A percentile compares a stretch with the other conserved stretches of the same genome.
These are phyloP conservation scores for Starmerella etchellsii DNA, from an alignment of 805 yeast genomes.

Conservation along the genomic window DNA sequence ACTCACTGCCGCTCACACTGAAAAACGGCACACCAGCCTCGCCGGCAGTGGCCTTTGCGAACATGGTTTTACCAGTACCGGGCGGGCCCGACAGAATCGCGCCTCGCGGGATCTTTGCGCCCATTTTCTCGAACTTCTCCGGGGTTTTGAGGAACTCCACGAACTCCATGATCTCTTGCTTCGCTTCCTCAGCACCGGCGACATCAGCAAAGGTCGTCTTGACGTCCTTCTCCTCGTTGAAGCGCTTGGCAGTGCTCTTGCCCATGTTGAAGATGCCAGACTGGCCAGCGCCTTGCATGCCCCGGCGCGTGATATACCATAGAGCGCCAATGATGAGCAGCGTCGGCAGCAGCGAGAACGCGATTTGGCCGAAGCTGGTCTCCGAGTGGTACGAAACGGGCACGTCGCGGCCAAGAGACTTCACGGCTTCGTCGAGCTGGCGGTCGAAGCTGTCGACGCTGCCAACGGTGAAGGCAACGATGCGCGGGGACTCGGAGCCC, in stretches of 20 bases:
- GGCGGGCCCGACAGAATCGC: slow-evolving; percentile 97
- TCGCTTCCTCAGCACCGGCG: slow-evolving; percentile 95
- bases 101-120: slow-evolving; percentile 97
- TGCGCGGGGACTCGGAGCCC: slow-evolving; percentile 32
- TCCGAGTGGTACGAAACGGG: slow-evolving; percentile 73
- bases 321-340: slow-evolving; percentile 77
- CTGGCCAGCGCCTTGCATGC: slow-evolving; percentile 51
- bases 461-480: slow-evolving; percentile 64
- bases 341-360: slow-evolving; percentile 79
- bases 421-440: slow-evolving; percentile 62
- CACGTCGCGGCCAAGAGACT: slow-evolving; percentile 45
- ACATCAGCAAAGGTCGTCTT: slow-evolving; percentile 85
- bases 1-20: slow-evolving; percentile 94
- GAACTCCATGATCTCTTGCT: slow-evolving; percentile 95
- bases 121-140: slow-evolving; percentile 74
- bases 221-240: slow-evolving; percentile 84
- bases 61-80: slow-evolving; percentile 95
- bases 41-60: slow-evolving; percentile 98
- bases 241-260: slow-evolving; percentile 78
- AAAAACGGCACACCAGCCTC: slow-evolving; percentile 97
- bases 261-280: slow-evolving; percentile 79
- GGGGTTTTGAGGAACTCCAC: slow-evolving; percentile 89
- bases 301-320: slow-evolving; percentile 62
- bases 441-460: slow-evolving; percentile 80
- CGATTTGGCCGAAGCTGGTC: slow-evolving; percentile 49